A percentile compares a stretch with the other conserved stretches of the same genome.
Evolutionary conservation across 257 asterid genomes (phyloP).

Genomic region (Solanum medicagineum): DNA sequence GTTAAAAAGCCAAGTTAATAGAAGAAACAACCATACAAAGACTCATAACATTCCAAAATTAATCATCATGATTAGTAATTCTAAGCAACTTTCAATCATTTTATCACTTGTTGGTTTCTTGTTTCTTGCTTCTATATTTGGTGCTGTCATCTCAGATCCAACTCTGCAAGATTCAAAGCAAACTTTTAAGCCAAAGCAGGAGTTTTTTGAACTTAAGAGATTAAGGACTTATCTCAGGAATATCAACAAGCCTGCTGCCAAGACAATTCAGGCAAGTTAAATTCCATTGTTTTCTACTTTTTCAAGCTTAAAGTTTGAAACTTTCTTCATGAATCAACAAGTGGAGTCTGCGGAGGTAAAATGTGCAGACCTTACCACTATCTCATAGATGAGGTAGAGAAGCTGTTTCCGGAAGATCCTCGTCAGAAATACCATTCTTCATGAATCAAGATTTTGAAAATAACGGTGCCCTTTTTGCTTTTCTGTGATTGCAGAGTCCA

Average conservation of each 20-base stretch:
- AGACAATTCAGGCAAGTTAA: slow-evolving; percentile 51
- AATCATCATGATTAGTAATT: neutral
- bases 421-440: neutral
- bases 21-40: slow-evolving; percentile 15
- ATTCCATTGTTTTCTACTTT: neutral
- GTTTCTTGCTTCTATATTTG: slow-evolving; percentile 1
- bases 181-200: neutral
- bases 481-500: slow-evolving; percentile 45
- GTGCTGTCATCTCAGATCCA: neutral
- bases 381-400: no score
- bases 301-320: neutral
- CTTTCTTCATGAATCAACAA: neutral
- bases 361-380: no score
- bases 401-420: no score
- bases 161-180: neutral
- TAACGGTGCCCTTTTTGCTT: neutral
- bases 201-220: neutral
- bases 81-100: slow-evolving; percentile 27
- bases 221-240: neutral
- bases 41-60: slow-evolving; percentile 8
- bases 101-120: slow-evolving; percentile 44
- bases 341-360: no score
- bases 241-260: slow-evolving; percentile 73
- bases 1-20: slow-evolving; percentile 14
- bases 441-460: neutral